Conservation (phyloP, 768 basidiomycete genomes). For the Tricholoma sp. region DNA sequence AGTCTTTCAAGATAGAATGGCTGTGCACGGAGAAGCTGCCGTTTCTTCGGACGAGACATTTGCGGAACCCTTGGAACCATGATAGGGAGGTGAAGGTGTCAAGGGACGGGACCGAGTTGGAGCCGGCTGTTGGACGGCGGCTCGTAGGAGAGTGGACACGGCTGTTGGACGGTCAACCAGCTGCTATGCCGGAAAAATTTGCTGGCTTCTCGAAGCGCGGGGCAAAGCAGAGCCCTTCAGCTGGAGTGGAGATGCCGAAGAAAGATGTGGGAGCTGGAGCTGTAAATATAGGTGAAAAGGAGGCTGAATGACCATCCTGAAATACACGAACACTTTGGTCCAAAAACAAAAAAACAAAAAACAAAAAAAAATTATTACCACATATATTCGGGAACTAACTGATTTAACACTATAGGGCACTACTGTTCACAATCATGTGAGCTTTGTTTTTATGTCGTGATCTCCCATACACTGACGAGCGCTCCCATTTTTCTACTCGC, state of each 20-base stretch:
- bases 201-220: slow-evolving; percentile 3
- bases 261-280: neutral
- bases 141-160: slow-evolving; percentile 67
- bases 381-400: no score
- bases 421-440: slow-evolving; percentile 18
- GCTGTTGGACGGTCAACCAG: slow-evolving; percentile 20
- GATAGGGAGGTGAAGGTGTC: slow-evolving; percentile 78
- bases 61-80: slow-evolving; percentile 93
- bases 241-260: neutral
- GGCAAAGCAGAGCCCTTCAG: slow-evolving; percentile 2
- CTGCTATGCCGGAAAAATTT: neutral
- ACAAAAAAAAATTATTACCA: no score
- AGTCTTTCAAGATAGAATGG: slow-evolving; percentile 83
- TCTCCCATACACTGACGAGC: neutral
- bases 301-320: slow-evolving; percentile 20
- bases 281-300: neutral
- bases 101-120: slow-evolving; percentile 88
- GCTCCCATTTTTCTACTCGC: slow-evolving; percentile 8
- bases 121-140: slow-evolving; percentile 65
- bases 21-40: slow-evolving; percentile 63
- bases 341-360: no score
- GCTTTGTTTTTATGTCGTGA: neutral
- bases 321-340: slow-evolving; percentile 20
- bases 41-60: slow-evolving; percentile 69
- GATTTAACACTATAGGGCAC: slow-evolving; percentile 14